Conservation (phyloP, 2,329 filamentous ascomycete species). For the Cladophialophora carrionii region DNA sequence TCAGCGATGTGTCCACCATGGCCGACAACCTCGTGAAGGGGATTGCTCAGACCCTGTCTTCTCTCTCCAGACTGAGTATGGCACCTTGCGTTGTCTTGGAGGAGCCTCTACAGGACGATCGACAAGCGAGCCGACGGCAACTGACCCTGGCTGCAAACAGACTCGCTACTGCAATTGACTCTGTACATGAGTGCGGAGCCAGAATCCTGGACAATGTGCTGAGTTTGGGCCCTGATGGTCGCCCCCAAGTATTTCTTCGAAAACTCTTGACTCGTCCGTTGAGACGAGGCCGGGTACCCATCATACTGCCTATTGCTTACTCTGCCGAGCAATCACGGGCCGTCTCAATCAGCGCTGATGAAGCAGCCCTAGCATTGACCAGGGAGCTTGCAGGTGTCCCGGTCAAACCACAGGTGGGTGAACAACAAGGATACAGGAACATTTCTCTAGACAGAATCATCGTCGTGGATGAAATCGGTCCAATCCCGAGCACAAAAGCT, state of each 20-base stretch:
- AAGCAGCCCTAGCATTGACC: conserved; percentile 75
- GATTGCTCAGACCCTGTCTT: conserved; percentile 79
- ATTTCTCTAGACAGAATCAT: conserved; percentile 82
- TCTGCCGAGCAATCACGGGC: conserved; percentile 54
- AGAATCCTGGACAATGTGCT: conserved; percentile 67
- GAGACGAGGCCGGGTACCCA: conserved; percentile 68
- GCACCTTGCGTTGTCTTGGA: conserved; percentile 82
- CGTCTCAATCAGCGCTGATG: conserved; percentile 58
- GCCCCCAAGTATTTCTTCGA: conserved; percentile 46
- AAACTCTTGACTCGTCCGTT: conserved; percentile 67
- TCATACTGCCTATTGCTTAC: conserved; percentile 69
- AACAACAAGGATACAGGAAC: conserved; percentile 53
- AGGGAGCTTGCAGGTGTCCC: conserved; percentile 73
- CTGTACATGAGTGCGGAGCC: conserved; percentile 68
- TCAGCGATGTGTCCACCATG: conserved; percentile 72
- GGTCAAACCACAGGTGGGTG: conserved; percentile 48
- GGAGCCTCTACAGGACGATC: conserved; percentile 40
- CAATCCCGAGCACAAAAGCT: conserved; percentile 62
- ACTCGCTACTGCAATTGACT: conserved; percentile 74
- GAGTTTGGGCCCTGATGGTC: conserved; percentile 45
- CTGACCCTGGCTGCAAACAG: conserved; percentile 69
- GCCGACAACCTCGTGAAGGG: conserved; percentile 71
- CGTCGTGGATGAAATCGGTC: conserved; percentile 82
- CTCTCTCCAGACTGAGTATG: conserved; percentile 80
- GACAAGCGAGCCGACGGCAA: conserved; percentile 49